Evolutionary conservation across 1,139 yeast genomes (phyloP).

Genomic region (Nakaseomyces glabratus): DNA sequence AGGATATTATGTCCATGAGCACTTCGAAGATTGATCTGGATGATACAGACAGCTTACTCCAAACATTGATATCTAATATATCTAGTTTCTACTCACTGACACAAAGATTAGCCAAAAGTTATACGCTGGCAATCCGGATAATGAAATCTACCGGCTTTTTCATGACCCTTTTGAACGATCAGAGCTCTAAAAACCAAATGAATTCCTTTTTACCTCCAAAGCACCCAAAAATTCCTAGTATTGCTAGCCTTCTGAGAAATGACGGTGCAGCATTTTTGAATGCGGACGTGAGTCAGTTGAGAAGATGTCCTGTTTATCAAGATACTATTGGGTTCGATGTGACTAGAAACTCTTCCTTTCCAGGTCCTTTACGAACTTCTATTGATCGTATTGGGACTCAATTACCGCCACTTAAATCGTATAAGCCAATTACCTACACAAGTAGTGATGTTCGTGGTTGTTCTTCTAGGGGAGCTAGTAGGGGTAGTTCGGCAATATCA

Average conservation of each 20-base stretch:
- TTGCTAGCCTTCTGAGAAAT: slow-evolving; percentile 8
- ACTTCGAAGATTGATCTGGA: slow-evolving; percentile 28
- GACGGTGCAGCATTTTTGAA: slow-evolving; percentile 22
- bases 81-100: slow-evolving; percentile 32
- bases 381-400: slow-evolving; percentile 13
- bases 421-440: slow-evolving; percentile 30
- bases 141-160: slow-evolving; percentile 42
- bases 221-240: slow-evolving; percentile 23
- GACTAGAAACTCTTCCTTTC: slow-evolving; percentile 5
- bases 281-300: slow-evolving; percentile 28
- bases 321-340: slow-evolving; percentile 29
- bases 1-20: slow-evolving; percentile 11
- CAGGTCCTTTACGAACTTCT: background rate
- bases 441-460: slow-evolving; percentile 22
- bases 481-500: slow-evolving; percentile 2
- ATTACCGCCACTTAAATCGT: slow-evolving; percentile 27
- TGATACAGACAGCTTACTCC: slow-evolving; percentile 28
- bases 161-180: slow-evolving; percentile 32
- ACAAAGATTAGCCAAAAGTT: slow-evolving; percentile 34
- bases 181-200: slow-evolving; percentile 22
- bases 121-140: slow-evolving; percentile 49
- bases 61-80: slow-evolving; percentile 33
- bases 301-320: slow-evolving; percentile 31
- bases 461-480: slow-evolving; percentile 4
- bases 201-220: slow-evolving; percentile 14